phyloP scores from a whole-genome alignment of 257 asterid genomes.

The Sherardia arvensis region DNA sequence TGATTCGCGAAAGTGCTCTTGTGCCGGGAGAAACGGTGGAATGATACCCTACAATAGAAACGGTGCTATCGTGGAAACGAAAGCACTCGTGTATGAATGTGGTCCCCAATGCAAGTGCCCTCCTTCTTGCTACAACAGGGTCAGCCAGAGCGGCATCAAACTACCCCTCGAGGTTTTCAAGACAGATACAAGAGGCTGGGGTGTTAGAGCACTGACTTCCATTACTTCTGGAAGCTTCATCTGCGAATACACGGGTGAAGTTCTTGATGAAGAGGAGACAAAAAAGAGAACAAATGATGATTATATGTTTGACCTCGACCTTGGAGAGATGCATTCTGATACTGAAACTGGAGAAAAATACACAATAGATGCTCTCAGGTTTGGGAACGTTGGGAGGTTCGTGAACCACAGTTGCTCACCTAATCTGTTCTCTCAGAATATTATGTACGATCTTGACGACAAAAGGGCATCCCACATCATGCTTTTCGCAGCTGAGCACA shows the following conservation, averaged over 20 bases:
- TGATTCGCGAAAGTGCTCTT: constrained; percentile 40
- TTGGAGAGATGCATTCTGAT: constrained; percentile 46
- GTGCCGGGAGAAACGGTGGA: constrained; percentile 60
- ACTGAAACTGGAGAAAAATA: constrained; percentile 45
- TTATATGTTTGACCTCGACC: constrained; percentile 84
- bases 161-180: no score
- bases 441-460: constrained; percentile 59
- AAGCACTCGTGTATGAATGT: constrained; percentile 67
- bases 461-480: constrained; percentile 66
- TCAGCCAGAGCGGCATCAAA: no score
- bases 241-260: constrained; percentile 82
- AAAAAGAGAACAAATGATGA: constrained; percentile 63
- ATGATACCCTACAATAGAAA: constrained; percentile 65
- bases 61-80: constrained; percentile 70
- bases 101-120: constrained; percentile 85
- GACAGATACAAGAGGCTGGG: constrained; percentile 85
- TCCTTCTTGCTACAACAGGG: no score
- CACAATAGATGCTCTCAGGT: constrained; percentile 64
- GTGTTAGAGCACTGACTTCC: constrained; percentile 57
- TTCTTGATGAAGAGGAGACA: constrained; percentile 80
- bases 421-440: constrained; percentile 76
- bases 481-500: constrained; percentile 73
- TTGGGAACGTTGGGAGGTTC: constrained; percentile 76
- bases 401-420: constrained; percentile 87
- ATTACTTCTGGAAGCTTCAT: constrained; percentile 85